A percentile compares a stretch with the other conserved stretches of the same genome.
phyloP scores from a whole-genome alignment of 2,329 filamentous ascomycete genomes.

The Cercospora sesami region DNA sequence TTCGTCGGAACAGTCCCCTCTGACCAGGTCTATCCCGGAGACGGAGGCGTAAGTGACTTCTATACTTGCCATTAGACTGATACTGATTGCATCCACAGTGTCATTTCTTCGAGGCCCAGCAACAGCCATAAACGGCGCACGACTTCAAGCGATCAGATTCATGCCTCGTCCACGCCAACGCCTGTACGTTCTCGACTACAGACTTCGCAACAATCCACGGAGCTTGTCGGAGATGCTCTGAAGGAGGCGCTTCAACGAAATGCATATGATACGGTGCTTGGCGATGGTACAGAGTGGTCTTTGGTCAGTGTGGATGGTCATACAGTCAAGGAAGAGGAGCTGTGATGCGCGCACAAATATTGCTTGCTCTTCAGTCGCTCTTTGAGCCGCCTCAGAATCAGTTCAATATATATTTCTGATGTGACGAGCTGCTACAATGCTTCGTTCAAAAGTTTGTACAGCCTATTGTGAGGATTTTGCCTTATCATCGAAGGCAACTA shows the following conservation, averaged over 20 bases:
- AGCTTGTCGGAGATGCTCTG: constrained; percentile 9
- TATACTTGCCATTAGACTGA: neutral
- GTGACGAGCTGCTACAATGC: neutral
- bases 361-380: neutral
- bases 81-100: neutral
- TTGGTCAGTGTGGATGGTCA: constrained; percentile 37
- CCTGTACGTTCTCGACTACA: neutral
- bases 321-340: constrained; percentile 33
- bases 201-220: neutral
- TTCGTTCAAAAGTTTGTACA: neutral
- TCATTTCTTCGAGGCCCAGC: neutral
- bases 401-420: no score
- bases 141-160: neutral
- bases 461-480: neutral
- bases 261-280: constrained; percentile 33
- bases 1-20: neutral
- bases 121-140: neutral
- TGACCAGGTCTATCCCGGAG: neutral
- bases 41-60: neutral
- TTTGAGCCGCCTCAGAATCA: no score
- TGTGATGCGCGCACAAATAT: constrained; percentile 18
- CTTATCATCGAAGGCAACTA: constrained; percentile 23
- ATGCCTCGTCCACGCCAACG: neutral
- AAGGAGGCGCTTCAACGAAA: constrained; percentile 26
- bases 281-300: constrained; percentile 28